Conservation (phyloP, 305 asterid genomes). For the Solanum hybrid region DNA sequence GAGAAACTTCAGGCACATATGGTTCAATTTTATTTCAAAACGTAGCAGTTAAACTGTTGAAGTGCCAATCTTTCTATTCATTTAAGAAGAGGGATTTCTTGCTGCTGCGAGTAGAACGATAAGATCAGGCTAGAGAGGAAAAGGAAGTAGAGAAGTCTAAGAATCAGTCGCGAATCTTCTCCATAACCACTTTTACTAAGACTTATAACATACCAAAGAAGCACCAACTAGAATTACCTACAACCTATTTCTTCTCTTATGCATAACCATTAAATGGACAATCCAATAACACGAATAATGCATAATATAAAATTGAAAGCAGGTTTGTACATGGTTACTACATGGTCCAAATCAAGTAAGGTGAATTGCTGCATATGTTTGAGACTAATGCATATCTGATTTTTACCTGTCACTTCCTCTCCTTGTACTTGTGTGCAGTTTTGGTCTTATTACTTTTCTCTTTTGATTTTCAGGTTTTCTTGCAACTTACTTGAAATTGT, state of each 20-base stretch:
- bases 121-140: not conserved
- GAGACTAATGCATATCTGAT: not conserved
- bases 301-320: not conserved
- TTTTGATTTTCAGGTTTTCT: slow-evolving; percentile 23
- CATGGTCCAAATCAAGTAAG: not conserved
- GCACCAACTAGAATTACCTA: not conserved
- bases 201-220: not conserved
- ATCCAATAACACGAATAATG: not conserved
- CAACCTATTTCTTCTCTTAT: not conserved
- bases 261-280: not conserved
- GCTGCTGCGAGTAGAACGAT: not conserved
- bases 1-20: not conserved
- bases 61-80: not conserved
- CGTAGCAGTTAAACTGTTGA: not conserved
- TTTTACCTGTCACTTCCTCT: not conserved
- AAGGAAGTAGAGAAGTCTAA: not conserved
- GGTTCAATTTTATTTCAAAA: not conserved
- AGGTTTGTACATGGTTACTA: not conserved
- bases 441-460: not conserved
- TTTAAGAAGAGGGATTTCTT: not conserved
- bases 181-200: not conserved
- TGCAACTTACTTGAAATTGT: slow-evolving; percentile 61
- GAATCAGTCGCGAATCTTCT: not conserved
- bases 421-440: not conserved
- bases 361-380: not conserved